These are phyloP conservation scores for Carex scoparia DNA, from an alignment of 176 grass and related monocot species.

Conservation along the genomic window DNA sequence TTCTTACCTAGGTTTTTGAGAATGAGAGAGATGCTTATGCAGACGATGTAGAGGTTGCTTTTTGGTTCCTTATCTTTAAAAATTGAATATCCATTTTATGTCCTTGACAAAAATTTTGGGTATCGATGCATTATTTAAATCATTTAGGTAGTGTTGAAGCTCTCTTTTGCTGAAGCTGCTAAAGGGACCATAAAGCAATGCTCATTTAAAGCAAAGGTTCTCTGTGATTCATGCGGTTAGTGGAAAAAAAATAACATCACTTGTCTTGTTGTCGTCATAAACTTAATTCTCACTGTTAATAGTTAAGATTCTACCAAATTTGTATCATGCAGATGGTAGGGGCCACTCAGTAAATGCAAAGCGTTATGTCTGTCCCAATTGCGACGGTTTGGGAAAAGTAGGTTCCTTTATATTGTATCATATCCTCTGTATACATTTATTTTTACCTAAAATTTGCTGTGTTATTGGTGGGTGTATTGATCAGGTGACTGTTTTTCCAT, in stretches of 20 bases:
- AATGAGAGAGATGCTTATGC: constrained; percentile 50
- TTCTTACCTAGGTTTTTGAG: constrained; percentile 66
- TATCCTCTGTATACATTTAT: constrained; percentile 19
- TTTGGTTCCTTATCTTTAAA: constrained; percentile 22
- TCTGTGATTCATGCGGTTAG: constrained; percentile 85
- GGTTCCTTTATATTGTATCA: constrained; percentile 28
- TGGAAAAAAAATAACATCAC: constrained; percentile 19
- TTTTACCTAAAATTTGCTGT: neutral
- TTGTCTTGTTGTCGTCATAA: constrained; percentile 24
- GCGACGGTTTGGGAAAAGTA: constrained; percentile 74
- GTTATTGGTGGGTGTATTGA: constrained; percentile 23
- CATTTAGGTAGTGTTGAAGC: constrained; percentile 57
- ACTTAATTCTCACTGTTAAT: constrained; percentile 18
- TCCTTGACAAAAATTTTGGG: constrained; percentile 19
- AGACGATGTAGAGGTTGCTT: constrained; percentile 70
- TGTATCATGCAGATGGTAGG: constrained; percentile 64
- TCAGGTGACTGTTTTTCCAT: constrained; percentile 78
- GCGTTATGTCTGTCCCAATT: constrained; percentile 65
- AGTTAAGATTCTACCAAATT: constrained; percentile 23
- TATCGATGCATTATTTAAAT: constrained; percentile 24
- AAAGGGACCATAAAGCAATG: constrained; percentile 67
- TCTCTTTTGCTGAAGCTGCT: constrained; percentile 86
- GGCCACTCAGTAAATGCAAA: constrained; percentile 70
- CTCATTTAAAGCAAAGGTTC: constrained; percentile 58
- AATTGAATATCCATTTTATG: constrained; percentile 5